Percentiles rank a stretch among this genome's conserved stretches.
phyloP scores from a whole-genome alignment of 306 rosid species.

The Casuarina glauca region DNA sequence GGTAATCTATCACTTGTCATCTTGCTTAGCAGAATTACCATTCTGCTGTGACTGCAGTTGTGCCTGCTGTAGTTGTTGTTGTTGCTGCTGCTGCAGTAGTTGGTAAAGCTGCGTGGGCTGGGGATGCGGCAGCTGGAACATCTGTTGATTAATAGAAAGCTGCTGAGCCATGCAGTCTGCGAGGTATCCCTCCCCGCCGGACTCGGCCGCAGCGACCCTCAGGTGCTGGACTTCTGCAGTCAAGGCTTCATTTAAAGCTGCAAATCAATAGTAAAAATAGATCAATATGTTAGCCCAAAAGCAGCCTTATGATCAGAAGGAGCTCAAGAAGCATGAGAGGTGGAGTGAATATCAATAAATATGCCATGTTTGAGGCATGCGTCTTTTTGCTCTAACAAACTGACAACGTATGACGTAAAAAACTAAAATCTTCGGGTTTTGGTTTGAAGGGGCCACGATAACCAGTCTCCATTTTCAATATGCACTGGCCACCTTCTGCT shows the following conservation, averaged over 20 bases:
- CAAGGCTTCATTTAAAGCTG: slow-evolving; percentile 83
- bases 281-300: slow-evolving; percentile 1
- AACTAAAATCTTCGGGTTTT: neutral
- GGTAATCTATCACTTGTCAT: slow-evolving; percentile 20
- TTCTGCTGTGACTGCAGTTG: slow-evolving; percentile 40
- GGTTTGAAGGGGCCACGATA: no score
- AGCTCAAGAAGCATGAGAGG: slow-evolving; percentile 2
- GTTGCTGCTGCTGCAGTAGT: slow-evolving; percentile 34
- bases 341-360: neutral
- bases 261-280: slow-evolving; percentile 17
- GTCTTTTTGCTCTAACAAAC: neutral
- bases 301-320: neutral
- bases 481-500: no score
- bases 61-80: slow-evolving; percentile 29
- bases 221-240: slow-evolving; percentile 69
- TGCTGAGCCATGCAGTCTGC: slow-evolving; percentile 57
- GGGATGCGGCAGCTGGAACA: slow-evolving; percentile 50
- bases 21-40: slow-evolving; percentile 35
- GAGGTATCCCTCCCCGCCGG: slow-evolving; percentile 54
- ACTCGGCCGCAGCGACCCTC: slow-evolving; percentile 52
- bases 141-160: slow-evolving; percentile 56
- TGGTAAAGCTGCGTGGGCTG: slow-evolving; percentile 46
- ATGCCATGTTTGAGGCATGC: neutral
- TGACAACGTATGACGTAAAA: neutral
- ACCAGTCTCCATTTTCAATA: no score